phyloP scores from a whole-genome alignment of 179 eudicot genomes.

The Gypsophila paniculata region DNA sequence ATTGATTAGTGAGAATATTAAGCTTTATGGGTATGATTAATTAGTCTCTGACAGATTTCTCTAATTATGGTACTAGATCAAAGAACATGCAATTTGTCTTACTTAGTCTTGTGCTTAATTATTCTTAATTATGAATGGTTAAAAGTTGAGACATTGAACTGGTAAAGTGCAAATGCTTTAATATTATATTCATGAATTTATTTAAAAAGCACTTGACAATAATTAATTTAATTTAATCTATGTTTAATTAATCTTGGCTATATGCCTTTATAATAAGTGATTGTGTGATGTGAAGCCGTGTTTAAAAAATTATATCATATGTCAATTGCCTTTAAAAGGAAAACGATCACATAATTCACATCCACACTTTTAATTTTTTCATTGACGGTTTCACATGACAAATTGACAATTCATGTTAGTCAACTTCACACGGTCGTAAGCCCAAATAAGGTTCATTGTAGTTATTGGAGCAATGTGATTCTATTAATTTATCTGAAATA shows the following conservation, averaged over 20 bases:
- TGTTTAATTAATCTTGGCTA: conserved; percentile 5
- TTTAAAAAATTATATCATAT: not conserved
- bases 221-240: not conserved
- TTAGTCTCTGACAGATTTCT: not conserved
- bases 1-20: too few species aligned
- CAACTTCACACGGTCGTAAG: too few species aligned
- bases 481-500: too few species aligned
- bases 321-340: not conserved
- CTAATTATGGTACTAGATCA: conserved; percentile 15
- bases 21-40: not conserved
- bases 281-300: conserved; percentile 16
- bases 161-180: conserved; percentile 12
- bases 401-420: not conserved
- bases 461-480: too few species aligned
- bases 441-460: too few species aligned
- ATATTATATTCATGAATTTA: conserved; percentile 2
- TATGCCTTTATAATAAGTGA: conserved; percentile 7
- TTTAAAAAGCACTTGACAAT: not conserved
- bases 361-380: not conserved
- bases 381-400: not conserved
- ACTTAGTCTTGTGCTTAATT: not conserved
- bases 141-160: conserved; percentile 21
- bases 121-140: not conserved
- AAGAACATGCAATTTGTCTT: conserved; percentile 17
- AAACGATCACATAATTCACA: too few species aligned